These are phyloP conservation scores for Wickerhamiella sorbophila DNA, from an alignment of 805 yeast genomes.

Conservation along the genomic window DNA sequence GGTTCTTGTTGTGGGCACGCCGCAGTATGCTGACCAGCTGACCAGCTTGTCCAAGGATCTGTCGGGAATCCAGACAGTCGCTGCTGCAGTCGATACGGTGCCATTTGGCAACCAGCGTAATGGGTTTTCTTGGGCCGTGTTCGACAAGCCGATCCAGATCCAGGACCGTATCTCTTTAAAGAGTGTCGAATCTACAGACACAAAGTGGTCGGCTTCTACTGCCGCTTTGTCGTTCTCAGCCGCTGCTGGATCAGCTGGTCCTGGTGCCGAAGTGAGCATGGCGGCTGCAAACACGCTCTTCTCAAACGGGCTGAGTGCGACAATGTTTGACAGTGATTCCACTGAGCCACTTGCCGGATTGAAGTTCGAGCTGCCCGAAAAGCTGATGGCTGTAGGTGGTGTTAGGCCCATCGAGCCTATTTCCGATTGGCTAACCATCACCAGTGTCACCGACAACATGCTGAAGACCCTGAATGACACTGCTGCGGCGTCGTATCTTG, in stretches of 20 bases:
- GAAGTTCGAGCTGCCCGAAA: slow-evolving; percentile 12
- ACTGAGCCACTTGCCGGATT: slow-evolving; percentile 10
- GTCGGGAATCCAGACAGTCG: slow-evolving; percentile 19
- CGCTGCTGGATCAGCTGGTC: slow-evolving; percentile 2
- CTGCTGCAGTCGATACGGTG: slow-evolving; percentile 21
- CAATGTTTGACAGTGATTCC: slow-evolving; percentile 9
- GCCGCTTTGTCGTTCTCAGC: slow-evolving; percentile 13
- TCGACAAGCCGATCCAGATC: slow-evolving; percentile 12
- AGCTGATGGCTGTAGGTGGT: slow-evolving; percentile 1
- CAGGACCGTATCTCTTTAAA: slow-evolving; percentile 11
- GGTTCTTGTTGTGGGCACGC: slow-evolving; percentile 23
- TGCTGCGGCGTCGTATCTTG: slow-evolving; percentile 46
- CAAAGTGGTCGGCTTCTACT: slow-evolving; percentile 11
- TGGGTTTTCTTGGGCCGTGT: slow-evolving; percentile 19
- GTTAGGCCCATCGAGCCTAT: slow-evolving; percentile 13
- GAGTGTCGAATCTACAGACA: slow-evolving; percentile 1
- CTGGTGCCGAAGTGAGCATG: slow-evolving; percentile 13
- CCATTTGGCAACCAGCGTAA: slow-evolving; percentile 23
- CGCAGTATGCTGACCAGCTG: slow-evolving; percentile 23
- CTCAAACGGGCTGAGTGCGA: slow-evolving; percentile 16
- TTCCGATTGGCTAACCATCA: slow-evolving; percentile 27
- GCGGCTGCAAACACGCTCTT: slow-evolving; percentile 26
- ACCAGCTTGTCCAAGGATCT: slow-evolving; percentile 8
- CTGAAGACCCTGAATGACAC: slow-evolving; percentile 39
- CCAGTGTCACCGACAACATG: slow-evolving; percentile 42